Conservation (phyloP, 2,329 filamentous ascomycete species). For the Pseudogymnoascus sp. region DNA sequence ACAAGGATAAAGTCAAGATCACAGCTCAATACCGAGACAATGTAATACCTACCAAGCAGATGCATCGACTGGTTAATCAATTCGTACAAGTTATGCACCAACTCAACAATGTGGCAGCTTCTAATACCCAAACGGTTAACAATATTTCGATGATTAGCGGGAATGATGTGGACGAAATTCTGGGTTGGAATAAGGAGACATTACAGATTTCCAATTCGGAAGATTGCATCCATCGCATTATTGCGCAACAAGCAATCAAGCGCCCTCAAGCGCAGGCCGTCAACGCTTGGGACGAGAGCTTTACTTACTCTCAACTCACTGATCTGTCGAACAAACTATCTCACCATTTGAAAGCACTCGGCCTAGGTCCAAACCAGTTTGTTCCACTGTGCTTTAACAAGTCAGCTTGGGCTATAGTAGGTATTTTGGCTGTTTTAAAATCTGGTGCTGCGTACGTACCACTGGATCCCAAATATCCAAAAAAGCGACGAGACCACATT, state of each 20-base stretch:
- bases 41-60: background rate
- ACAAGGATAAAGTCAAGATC: background rate
- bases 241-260: slow-evolving; percentile 10
- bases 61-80: background rate
- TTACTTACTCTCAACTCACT: slow-evolving; percentile 18
- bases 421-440: slow-evolving; percentile 24
- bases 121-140: slow-evolving; percentile 31
- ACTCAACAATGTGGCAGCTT: slow-evolving; percentile 21
- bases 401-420: slow-evolving; percentile 19
- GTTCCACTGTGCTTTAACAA: slow-evolving; percentile 24
- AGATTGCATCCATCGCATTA: slow-evolving; percentile 5
- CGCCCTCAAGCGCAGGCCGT: slow-evolving; percentile 15
- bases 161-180: slow-evolving; percentile 32
- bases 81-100: background rate
- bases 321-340: slow-evolving; percentile 14
- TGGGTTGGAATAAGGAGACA: slow-evolving; percentile 15
- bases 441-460: slow-evolving; percentile 24
- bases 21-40: background rate
- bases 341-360: slow-evolving; percentile 13
- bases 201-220: background rate
- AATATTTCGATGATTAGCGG: slow-evolving; percentile 30
- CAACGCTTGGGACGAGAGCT: slow-evolving; percentile 17
- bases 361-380: slow-evolving; percentile 12
- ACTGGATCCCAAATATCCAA: slow-evolving; percentile 25
- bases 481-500: slow-evolving; percentile 15